Conservation (phyloP, 2,329 filamentous ascomycete species). For the Cladosporium sp. region DNA sequence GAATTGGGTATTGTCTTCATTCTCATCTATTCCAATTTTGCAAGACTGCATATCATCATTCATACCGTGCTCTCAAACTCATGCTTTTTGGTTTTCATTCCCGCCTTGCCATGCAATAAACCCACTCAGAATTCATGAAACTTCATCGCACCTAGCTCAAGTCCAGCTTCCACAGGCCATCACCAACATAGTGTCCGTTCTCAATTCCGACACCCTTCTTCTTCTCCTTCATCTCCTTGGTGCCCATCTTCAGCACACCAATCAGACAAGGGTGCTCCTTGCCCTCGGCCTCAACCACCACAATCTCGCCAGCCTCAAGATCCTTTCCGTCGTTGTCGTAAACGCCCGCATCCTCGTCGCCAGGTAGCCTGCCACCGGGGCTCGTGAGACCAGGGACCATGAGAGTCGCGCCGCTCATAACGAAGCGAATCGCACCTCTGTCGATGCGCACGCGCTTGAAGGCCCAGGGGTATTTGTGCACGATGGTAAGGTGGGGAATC, state of each 20-base stretch:
- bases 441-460: slow-evolving; percentile 89
- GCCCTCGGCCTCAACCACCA: slow-evolving; percentile 88
- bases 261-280: slow-evolving; percentile 91
- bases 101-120: neutral
- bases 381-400: slow-evolving; percentile 95
- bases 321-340: slow-evolving; percentile 61
- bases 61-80: slow-evolving; percentile 2
- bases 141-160: slow-evolving; percentile 44
- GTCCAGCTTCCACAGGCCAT: slow-evolving; percentile 82
- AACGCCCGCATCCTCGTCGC: slow-evolving; percentile 44
- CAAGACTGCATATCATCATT: slow-evolving; percentile 1
- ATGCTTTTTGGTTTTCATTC: neutral
- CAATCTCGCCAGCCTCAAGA: slow-evolving; percentile 76
- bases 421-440: slow-evolving; percentile 93
- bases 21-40: neutral
- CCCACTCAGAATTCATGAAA: neutral
- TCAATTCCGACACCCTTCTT: slow-evolving; percentile 94
- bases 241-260: slow-evolving; percentile 78
- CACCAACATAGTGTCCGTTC: slow-evolving; percentile 88
- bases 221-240: slow-evolving; percentile 88
- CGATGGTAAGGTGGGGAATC: slow-evolving; percentile 82
- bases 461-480: slow-evolving; percentile 84
- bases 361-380: slow-evolving; percentile 75
- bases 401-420: slow-evolving; percentile 86
- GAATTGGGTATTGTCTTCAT: neutral